A percentile compares a stretch with the other conserved stretches of the same genome.
Evolutionary conservation across 768 basidiomycete genomes (phyloP).

Genomic region (Pisolithus marmoratus): DNA sequence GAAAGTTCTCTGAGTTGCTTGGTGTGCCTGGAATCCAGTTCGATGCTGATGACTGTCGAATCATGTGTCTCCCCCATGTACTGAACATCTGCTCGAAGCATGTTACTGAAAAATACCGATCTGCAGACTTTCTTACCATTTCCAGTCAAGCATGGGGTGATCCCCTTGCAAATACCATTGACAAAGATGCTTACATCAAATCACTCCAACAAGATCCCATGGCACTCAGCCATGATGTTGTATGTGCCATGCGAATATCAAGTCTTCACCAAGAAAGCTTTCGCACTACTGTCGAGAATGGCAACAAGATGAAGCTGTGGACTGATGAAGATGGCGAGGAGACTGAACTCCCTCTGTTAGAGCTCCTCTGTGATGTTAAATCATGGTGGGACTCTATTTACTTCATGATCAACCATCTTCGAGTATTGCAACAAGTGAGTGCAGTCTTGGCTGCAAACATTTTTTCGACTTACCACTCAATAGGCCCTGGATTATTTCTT

Average conservation of each 20-base stretch:
- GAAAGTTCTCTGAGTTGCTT: not conserved
- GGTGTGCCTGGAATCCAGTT: constrained; percentile 2
- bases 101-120: not conserved
- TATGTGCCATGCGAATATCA: too few relatives aligned
- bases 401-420: constrained; percentile 19
- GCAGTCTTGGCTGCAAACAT: too few relatives aligned
- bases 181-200: not conserved
- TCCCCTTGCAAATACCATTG: not conserved
- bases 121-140: not conserved
- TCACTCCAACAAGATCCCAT: not conserved
- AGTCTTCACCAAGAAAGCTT: not conserved
- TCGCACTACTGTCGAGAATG: not conserved
- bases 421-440: not conserved
- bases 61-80: constrained; percentile 18
- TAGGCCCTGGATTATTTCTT: too few relatives aligned
- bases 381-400: constrained; percentile 25
- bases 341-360: not conserved
- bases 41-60: constrained; percentile 3
- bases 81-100: constrained; percentile 12
- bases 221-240: not conserved
- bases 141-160: not conserved
- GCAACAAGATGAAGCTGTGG: not conserved
- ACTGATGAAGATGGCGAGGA: not conserved
- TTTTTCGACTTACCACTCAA: too few relatives aligned
- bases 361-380: constrained; percentile 24